Base-by-base conservation (phyloP, 1,139 yeast species). In the Diutina scorzettiae region DNA sequence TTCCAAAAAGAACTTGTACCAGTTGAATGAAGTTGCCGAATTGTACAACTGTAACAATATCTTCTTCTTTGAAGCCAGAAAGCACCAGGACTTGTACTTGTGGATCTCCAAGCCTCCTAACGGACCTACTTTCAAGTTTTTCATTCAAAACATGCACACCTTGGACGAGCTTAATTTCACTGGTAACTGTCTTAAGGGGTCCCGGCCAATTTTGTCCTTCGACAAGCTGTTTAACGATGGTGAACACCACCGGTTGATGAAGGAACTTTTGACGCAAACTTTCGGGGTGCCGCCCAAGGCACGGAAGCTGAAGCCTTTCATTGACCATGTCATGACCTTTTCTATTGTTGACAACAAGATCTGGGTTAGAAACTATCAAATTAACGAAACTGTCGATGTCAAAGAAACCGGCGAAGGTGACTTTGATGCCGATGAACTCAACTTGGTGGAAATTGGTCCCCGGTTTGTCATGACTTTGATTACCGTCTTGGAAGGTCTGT, bases 71-170 rank as follows among this genome's bases (percentile, higher is more conserved):
- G 99, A 91, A 63, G 89, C 95, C 46, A 80, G 97, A 67, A 91
- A 93, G 65, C 97, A 91, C 63, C 85, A 81, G 62, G 99, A 91
- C 65, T 76, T 91, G 57, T 91, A 93, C 61, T 63, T 91, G 60
- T 91, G 97, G 96, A 63, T 91, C 51, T 75, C 96, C 34, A 89
- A 91, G 64, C 95, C 97, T 23, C 98, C 98, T 41, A 91, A 91
- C 59, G 99, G 99, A 1, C 99, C 99, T 45, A 89, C 97, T 21
- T 69, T 84, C 56, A 91, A 93, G 64, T 89, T 91, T 62, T 94
- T 83, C 59, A 73, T 91, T 47, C 96, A 91, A 63, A 93, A 91
- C 63, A 71, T 91, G 64, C 98, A 93, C 62, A 91, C 97, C 36
- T 79, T 87, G 70, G 96, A 89, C 58, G 99, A 91, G 62, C 72